Conservation (phyloP, 352 stramenopile genomes). For the Phytopythium vexans region DNA sequence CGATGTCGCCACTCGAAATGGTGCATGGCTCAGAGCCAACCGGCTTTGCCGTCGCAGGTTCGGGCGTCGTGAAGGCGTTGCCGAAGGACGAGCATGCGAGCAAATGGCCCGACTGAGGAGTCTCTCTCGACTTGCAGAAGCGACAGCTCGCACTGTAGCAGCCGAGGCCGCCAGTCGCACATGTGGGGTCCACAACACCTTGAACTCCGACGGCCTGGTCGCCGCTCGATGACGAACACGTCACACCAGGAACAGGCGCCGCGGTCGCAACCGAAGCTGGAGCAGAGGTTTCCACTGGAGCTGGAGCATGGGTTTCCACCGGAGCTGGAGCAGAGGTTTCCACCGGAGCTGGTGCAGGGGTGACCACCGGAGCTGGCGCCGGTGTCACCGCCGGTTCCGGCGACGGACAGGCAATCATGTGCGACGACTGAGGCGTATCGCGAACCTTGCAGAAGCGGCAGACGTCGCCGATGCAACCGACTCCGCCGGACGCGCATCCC, state of each 20-base stretch:
- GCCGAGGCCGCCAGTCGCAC: constrained; percentile 26
- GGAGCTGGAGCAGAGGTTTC: too few relatives aligned
- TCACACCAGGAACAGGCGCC: not conserved
- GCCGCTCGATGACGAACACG: constrained; percentile 16
- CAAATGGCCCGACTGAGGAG: constrained; percentile 24
- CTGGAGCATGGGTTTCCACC: too few relatives aligned
- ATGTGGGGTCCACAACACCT: constrained; percentile 21
- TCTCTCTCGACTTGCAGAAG: constrained; percentile 34
- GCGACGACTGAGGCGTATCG: constrained; percentile 3
- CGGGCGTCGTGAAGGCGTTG: constrained; percentile 10
- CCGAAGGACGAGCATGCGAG: constrained; percentile 20
- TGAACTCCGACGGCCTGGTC: constrained; percentile 28
- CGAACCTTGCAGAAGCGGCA: constrained; percentile 19
- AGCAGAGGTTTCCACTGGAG: not conserved
- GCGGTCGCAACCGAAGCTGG: constrained; percentile 1
- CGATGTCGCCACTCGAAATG: constrained; percentile 17
- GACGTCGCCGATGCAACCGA: constrained; percentile 16
- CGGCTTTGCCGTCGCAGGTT: not conserved
- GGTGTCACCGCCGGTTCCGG: not conserved
- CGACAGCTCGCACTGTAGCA: constrained; percentile 32
- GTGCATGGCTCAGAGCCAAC: not conserved
- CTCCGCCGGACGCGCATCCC: not conserved
- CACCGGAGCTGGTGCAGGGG: not conserved
- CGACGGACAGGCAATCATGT: constrained; percentile 3
- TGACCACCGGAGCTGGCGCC: not conserved